Conservation (phyloP, 805 yeast genomes). For the Suhomyces xylopsoci region DNA sequence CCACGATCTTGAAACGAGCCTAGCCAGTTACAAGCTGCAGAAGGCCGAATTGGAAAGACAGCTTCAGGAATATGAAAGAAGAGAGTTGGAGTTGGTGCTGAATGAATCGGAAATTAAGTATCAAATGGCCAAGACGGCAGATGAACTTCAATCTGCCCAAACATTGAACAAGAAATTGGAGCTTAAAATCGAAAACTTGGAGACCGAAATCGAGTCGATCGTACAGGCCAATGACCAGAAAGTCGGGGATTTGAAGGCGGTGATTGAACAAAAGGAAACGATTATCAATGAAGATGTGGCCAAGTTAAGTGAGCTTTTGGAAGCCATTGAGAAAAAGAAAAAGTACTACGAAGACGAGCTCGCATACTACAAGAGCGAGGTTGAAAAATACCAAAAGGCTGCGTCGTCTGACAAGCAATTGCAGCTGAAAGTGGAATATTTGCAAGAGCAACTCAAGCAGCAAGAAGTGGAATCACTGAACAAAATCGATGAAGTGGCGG, state of each 20-base stretch:
- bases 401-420: conserved; percentile 6
- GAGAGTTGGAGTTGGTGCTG: conserved; percentile 13
- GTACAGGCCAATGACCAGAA: conserved; percentile 2
- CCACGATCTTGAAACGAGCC: conserved; percentile 9
- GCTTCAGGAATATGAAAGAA: conserved; percentile 12
- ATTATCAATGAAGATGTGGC: conserved; percentile 29
- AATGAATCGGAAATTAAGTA: conserved; percentile 8
- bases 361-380: conserved; percentile 8
- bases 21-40: conserved; percentile 12
- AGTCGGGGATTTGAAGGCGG: conserved; percentile 4
- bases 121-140: conserved; percentile 2
- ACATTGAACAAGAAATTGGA: conserved; percentile 3
- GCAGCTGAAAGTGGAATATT: conserved; percentile 13
- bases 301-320: conserved; percentile 29
- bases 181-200: conserved; percentile 20
- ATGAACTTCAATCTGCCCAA: conserved; percentile 7
- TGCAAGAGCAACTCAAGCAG: conserved; percentile 24
- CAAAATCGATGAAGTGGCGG: conserved; percentile 60
- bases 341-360: conserved; percentile 11
- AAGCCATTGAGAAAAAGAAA: conserved; percentile 14
- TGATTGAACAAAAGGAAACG: conserved; percentile 25
- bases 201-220: conserved; percentile 26
- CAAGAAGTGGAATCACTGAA: conserved; percentile 51
- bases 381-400: conserved; percentile 12
- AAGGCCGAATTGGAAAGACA: conserved; percentile 13